Percentiles rank a stretch among this genome's conserved stretches.
Conservation (phyloP, 768 basidiomycete species). For the Mycena capillaripes region DNA sequence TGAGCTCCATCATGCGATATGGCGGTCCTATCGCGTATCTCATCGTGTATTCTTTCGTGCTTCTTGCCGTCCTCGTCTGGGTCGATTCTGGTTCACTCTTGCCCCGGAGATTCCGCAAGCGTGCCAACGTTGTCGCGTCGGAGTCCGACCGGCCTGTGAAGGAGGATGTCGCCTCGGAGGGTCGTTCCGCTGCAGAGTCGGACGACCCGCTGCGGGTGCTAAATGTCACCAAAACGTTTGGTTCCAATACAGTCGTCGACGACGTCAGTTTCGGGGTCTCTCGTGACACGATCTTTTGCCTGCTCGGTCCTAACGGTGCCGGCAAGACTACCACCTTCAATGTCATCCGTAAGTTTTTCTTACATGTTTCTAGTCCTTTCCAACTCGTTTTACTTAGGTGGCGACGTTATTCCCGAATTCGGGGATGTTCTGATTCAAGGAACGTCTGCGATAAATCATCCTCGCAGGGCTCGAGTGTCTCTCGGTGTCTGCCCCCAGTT, state of each 20-base stretch:
- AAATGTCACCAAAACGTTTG: constrained; percentile 73
- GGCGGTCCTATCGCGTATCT: constrained; percentile 86
- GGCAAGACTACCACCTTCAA: constrained; percentile 89
- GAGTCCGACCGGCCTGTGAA: constrained; percentile 39
- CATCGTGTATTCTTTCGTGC: constrained; percentile 68
- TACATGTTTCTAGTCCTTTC: not conserved
- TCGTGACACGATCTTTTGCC: constrained; percentile 73
- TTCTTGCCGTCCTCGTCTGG: constrained; percentile 77
- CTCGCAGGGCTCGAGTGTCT: constrained; percentile 73
- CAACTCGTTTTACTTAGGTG: constrained; percentile 57
- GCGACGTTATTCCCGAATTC: constrained; percentile 73
- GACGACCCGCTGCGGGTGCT: constrained; percentile 74
- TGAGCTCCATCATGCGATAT: constrained; percentile 69
- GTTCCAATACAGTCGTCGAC: constrained; percentile 72
- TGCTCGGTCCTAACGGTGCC: constrained; percentile 87
- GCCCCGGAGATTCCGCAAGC: constrained; percentile 52
- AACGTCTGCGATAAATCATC: constrained; percentile 73
- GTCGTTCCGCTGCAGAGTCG: constrained; percentile 59
- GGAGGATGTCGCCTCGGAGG: constrained; percentile 71
- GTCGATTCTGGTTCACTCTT: constrained; percentile 77
- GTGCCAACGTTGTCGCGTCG: constrained; percentile 19
- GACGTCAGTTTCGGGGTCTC: constrained; percentile 79
- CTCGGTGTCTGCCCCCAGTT: constrained; percentile 90
- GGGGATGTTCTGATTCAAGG: constrained; percentile 81
- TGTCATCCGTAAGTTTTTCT: constrained; percentile 72